phyloP scores from a whole-genome alignment of 805 yeast genomes.

The Myxozyma melibiosi region DNA sequence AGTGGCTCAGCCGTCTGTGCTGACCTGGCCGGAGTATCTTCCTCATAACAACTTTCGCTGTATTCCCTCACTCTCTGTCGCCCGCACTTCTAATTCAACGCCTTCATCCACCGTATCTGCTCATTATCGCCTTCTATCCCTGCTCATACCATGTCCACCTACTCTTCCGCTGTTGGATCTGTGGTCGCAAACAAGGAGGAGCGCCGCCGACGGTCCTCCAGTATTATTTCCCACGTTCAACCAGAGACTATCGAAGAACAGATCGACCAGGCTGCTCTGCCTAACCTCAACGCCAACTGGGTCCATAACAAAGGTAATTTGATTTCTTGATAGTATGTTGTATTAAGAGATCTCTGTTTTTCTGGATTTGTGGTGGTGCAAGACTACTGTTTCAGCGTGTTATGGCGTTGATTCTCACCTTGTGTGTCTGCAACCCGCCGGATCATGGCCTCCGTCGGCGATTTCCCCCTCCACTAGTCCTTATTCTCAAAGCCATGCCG shows the following conservation, averaged over 20 bases:
- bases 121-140: background rate
- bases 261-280: slow-evolving; percentile 84
- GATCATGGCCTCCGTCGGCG: too few relatives aligned
- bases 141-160: slow-evolving; percentile 24
- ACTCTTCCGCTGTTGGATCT: slow-evolving; percentile 22
- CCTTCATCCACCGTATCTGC: background rate
- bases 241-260: slow-evolving; percentile 91
- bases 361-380: too few relatives aligned
- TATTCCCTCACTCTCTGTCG: background rate
- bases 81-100: background rate
- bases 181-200: slow-evolving; percentile 28
- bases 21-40: slow-evolving; percentile 2
- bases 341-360: too few relatives aligned
- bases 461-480: too few relatives aligned
- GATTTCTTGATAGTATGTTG: background rate
- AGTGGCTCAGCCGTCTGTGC: slow-evolving; percentile 2
- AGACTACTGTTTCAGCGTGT: background rate
- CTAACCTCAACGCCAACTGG: slow-evolving; percentile 95
- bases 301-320: slow-evolving; percentile 78
- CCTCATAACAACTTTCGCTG: background rate
- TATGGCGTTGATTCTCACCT: background rate
- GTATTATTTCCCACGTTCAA: slow-evolving; percentile 86
- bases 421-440: too few relatives aligned
- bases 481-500: too few relatives aligned
- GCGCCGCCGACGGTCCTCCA: slow-evolving; percentile 75